Evolutionary conservation across 495 filamentous ascomycete genomes (phyloP), one percentile per base, ranked within the genome.

Genomic region (Aspergillus baeticus): DNA sequence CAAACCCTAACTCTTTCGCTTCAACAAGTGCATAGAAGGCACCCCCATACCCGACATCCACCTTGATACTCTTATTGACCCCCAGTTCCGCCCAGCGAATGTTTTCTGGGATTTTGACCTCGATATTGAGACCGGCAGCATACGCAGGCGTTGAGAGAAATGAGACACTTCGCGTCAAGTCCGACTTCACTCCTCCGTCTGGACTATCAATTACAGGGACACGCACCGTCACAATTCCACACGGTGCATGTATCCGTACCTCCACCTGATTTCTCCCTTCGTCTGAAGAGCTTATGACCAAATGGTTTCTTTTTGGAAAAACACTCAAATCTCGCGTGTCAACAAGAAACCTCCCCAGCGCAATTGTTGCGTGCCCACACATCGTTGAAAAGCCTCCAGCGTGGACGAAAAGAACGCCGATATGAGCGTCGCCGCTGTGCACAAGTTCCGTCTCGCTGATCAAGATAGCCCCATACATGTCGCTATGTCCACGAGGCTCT

Each of bases 311-410:
- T 5, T 38, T 31, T 3, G 66, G 68, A 29, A 71, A 71, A 11
- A 67, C 59, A 6, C 13, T 45, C 20, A 29, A 14, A 35, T 69
- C 66, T 43, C 61, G 56, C 10, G 59, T 66, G 47, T 71, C 65
- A 22, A 68, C 61, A 1, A 65, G 35, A 49, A 74, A 71, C 2
- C 71, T 60, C 0, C 71, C 71, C 26, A 73, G 39, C 1, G 68
- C 71, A 46, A 74, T 66, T 8, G 71, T 72, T 10, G 69, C 71
- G 62, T 74, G 71, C 57, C 87, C 85, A 57, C 87, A 89, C 59
- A 96, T 90, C 3, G 85, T 87, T 15, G 84, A 81, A 64, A 91
- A 96, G 17, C 90, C 92, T 41, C 87, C 87, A 42, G 92, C 86
- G 48, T 89, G 65, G 80, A 59, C 66, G 51, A 71, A 69, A 0